Base-by-base conservation (phyloP, 192 early-diverging fungal genomes). In the Umbelopsis vinacea region DNA sequence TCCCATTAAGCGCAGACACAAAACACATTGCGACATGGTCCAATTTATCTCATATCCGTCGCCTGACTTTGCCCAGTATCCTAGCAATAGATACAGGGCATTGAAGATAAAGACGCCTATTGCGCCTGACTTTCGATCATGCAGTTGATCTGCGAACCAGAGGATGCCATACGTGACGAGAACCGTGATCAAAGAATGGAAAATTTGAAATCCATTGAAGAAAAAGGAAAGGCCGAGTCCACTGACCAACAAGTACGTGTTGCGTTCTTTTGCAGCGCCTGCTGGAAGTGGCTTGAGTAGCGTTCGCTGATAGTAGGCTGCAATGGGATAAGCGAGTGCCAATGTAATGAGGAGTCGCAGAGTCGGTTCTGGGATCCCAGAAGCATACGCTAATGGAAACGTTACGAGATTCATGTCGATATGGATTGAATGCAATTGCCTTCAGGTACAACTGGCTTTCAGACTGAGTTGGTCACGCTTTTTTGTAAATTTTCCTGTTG, bases 1-100 rank as follows among this genome's bases (percentile, higher is more conserved):
- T 2, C 86, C 86, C 74, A 90, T 89, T 75, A 90, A 74, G 38
- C 88, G 80, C 45, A 90, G 72, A 66, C 84, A 88, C 19, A 89
- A 81, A 6, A 90, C 82, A 53, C 86, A 90, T 69, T 90, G 89
- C 21, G 87, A 80, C 80, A 88, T 90, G 0, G 87, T 86, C 76
- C 85, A 90, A 66, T 79, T 76, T 43, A 89, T 83, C 55, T 90
- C 86, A 37, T 89, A 90, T 2, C 73, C 81, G 52, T 87, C 85
- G 6, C 82, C 80, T 22, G 78, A 72, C 6, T 72, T 76, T 46
- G 73, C 82, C 63, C 80, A 80, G 76, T 89, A 87, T 1, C 80
- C 81, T 1, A 63, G 23, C 47, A 87, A 63, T n/a, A 89, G 68
- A 70, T 89, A 87, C 0, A 66, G 52, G 40, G 82, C 71, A 69